phyloP scores from a whole-genome alignment of 129 eudicot genomes.

The Centaurea solstitialis region DNA sequence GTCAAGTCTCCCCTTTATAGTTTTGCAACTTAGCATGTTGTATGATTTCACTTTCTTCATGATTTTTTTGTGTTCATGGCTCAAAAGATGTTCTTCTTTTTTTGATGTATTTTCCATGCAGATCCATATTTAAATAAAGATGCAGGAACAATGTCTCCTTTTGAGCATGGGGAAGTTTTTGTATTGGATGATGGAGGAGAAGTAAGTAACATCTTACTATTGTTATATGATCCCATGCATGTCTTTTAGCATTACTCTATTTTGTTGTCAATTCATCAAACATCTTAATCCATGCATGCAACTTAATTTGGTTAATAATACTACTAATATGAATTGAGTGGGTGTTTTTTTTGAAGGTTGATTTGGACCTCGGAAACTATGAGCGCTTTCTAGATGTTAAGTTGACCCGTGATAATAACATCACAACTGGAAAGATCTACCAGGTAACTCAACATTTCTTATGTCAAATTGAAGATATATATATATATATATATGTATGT shows the following conservation, averaged over 20 bases:
- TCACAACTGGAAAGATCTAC: conserved; percentile 94
- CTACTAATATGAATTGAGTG: neutral
- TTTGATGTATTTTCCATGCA: conserved; percentile 32
- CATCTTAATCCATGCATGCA: neutral
- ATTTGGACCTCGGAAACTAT: conserved; percentile 98
- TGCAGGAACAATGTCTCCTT: conserved; percentile 99
- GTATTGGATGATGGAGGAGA: conserved; percentile 99
- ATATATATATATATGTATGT: neutral
- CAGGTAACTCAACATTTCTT: conserved; percentile 46
- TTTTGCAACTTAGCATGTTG: neutral
- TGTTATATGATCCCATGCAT: neutral
- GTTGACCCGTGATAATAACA: conserved; percentile 87
- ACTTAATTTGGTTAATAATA: neutral
- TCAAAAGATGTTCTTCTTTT: neutral
- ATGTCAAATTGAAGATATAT: conserved; percentile 2
- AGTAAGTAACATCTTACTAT: conserved; percentile 41
- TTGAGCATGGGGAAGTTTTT: conserved; percentile 97
- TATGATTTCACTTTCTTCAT: neutral
- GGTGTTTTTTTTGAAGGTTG: conserved; percentile 66
- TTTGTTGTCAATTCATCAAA: neutral
- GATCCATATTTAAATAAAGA: conserved; percentile 96
- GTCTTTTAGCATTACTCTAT: neutral
- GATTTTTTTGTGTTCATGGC: neutral
- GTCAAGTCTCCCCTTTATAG: neutral
- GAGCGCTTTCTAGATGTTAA: conserved; percentile 91